Base-by-base conservation (phyloP, 164 flowering plant species). In the Macadamia integrifolia region DNA sequence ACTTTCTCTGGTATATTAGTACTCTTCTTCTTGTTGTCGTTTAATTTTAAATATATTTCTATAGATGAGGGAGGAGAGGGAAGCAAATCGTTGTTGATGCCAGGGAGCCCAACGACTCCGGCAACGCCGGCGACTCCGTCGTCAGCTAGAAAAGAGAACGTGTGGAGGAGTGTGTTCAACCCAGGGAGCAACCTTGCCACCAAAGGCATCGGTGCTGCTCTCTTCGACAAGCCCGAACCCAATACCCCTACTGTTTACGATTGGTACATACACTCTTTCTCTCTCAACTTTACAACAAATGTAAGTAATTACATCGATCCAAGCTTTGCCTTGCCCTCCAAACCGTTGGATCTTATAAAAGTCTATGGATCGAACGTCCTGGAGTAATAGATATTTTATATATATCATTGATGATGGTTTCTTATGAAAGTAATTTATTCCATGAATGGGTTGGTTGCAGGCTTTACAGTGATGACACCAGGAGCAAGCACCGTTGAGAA, bases 131-230 rank as follows among this genome's bases (percentile, higher is more conserved):
- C 23, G 18, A 85, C 93, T 3, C 84, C 92, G 31, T 30, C 83
- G 1, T 67, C 91, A n/a, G 68, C 84, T 17, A 74, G 74, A n/a
- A 86, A 77, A 77, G 95, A 90, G 8, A 90, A 92, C 83, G 97
- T 92, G 11, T 90, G 99, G 99, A 80, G 97, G 83, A 94, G 99
- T 73, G 99, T 93, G 40, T 93, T 94, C 82, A 46, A 94, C 78
- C 99, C 97, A 0, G 98, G 97, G 0, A 90, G 98, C 84, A 94
- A 94, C 92, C 75, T 80, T 2, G 92, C 95, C 63, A 89, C 91
- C 70, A 87, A 64, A 75, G 29, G 63, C 13, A 72, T 87, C 29
- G 99, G 97, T 0, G 63, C 78, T 50, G 69, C 84, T 31, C 58
- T 80, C 62, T 94, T 86, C 60, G 98, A 94, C 82, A 88, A 86